These are phyloP conservation scores for Leucaena leucocephala DNA, from an alignment of 306 rosid genomes.

Conservation along the genomic window DNA sequence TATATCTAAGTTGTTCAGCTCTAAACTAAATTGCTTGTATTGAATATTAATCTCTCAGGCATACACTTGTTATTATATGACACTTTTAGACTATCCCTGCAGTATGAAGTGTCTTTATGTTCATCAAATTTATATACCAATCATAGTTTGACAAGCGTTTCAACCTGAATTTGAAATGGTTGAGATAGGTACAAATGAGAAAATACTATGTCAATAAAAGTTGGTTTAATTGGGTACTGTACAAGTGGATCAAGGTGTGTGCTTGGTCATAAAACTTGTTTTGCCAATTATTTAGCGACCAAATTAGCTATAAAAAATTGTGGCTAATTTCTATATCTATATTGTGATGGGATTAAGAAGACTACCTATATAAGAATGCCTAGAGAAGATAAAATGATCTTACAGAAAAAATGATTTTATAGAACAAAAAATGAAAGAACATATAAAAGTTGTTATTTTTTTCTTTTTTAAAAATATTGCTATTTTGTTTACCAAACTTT, in stretches of 20 bases:
- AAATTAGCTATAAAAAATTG: too few species aligned
- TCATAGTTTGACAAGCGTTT: neutral
- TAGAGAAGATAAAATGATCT: too few species aligned
- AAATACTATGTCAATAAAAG: neutral
- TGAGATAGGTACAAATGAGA: neutral
- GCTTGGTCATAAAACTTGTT: too few species aligned
- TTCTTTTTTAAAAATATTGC: too few species aligned
- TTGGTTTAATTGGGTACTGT: neutral
- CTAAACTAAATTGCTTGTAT: slow-evolving; percentile 19
- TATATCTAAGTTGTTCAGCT: slow-evolving; percentile 10
- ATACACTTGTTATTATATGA: neutral
- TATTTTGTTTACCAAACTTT: too few species aligned
- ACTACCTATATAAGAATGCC: too few species aligned
- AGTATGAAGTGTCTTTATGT: slow-evolving; percentile 14
- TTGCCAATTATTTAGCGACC: too few species aligned
- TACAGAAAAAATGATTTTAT: too few species aligned
- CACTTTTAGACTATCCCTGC: neutral
- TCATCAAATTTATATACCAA: neutral
- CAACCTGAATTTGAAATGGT: neutral
- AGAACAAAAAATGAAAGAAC: too few species aligned
- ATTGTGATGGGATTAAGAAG: too few species aligned
- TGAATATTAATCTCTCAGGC: slow-evolving; percentile 29
- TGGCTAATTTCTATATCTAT: too few species aligned
- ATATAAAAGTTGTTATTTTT: too few species aligned
- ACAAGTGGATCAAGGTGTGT: neutral